Evolutionary conservation across 768 basidiomycete species (phyloP).

Genomic region (Hericium erinaceus): DNA sequence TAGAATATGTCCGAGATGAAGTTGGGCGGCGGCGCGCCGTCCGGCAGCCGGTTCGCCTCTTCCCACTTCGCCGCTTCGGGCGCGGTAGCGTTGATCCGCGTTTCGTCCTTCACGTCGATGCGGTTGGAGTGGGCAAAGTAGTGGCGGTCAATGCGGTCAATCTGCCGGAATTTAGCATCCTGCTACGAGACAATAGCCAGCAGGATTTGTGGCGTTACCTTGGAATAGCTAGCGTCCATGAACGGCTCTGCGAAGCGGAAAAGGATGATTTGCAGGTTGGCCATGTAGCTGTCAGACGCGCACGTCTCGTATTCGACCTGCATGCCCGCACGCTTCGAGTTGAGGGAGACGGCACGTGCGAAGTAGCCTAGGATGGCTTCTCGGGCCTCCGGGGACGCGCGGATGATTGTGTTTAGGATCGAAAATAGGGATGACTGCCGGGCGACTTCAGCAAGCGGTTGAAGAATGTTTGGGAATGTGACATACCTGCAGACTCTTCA

Average conservation of each 20-base stretch:
- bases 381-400: conserved; percentile 66
- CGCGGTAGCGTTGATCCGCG: conserved; percentile 85
- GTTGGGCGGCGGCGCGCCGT: conserved; percentile 54
- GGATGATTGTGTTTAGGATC: conserved; percentile 81
- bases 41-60: conserved; percentile 31
- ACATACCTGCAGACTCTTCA: conserved; percentile 76
- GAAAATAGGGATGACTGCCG: conserved; percentile 66
- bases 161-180: conserved; percentile 32
- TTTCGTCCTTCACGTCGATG: conserved; percentile 79
- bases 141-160: conserved; percentile 82
- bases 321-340: conserved; percentile 85
- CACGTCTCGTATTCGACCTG: conserved; percentile 85
- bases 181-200: background rate
- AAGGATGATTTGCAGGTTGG: conserved; percentile 78
- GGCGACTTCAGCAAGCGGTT: conserved; percentile 12
- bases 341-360: conserved; percentile 61
- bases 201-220: conserved; percentile 36
- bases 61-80: conserved; percentile 78
- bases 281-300: conserved; percentile 86
- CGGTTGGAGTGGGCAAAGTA: conserved; percentile 69
- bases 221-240: conserved; percentile 84
- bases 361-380: conserved; percentile 84
- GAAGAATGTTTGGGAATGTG: background rate
- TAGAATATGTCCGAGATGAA: conserved; percentile 97
- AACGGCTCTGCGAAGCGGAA: conserved; percentile 88